Base-by-base conservation (phyloP, 495 filamentous ascomycete genomes). In the Halenospora varia region DNA sequence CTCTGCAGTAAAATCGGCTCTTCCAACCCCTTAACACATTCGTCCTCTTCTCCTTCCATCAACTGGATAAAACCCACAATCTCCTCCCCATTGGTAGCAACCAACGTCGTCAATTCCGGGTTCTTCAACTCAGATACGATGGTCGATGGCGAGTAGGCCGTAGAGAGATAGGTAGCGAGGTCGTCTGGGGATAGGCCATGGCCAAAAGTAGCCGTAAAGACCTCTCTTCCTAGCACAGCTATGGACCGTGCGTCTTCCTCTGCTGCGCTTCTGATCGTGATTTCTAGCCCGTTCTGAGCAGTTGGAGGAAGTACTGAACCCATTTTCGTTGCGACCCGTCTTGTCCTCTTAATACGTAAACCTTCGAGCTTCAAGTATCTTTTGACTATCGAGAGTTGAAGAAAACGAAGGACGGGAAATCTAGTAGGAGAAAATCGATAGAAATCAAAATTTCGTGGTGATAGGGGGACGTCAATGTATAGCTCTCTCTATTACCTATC, bases 1-100 rank as follows among this genome's bases (percentile, higher is more conserved):
- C 71, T 59, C 45, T 70, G 64, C 2, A 76, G 62, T 50, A 75
- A 73, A 20, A 71, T 66, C 1, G 20, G 29, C n/a, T 56, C 47
- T 18, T 41, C 40, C 18, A 63, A 56, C 0, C 61, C 65, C 11
- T 44, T 53, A 0, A 76, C 18, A 52, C 64, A 69, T 19, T 68
- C 64, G 15, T 74, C 70, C 3, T 59, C 62, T 17, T 63, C 55
- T 10, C 62, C 64, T 2, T 66, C 64, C 11, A 61, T 67, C 11
- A 76, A 64, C 48, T 71, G 67, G 9, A 66, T 62, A 46, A 75
- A 74, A 15, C 73, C 74, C 9, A 71, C 15, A 8, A 74, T 62
- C 10, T 24, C 35, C 40, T 58, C 59, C 2, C 51, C 22, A 11
- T 48, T 46, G 18, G 64, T 56, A 26, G 71, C 73, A 47, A 66